Evolutionary conservation across 306 rosid genomes (phyloP), one percentile per base, ranked within the genome.

Genomic region (Echinosophora koreensis): DNA sequence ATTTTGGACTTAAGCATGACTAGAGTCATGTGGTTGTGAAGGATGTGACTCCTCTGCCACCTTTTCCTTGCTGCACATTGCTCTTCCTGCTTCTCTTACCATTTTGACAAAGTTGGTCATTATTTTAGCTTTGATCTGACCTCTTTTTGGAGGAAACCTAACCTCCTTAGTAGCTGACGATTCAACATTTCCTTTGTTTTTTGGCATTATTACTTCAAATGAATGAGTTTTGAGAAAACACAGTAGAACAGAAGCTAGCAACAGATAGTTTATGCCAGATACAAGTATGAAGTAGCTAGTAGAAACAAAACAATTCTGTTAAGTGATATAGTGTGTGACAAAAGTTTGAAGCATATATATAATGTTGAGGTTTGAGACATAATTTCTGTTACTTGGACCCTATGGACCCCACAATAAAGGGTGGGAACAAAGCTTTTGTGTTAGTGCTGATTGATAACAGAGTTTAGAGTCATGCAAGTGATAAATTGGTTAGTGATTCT

Each of bases 61-160:
- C 69, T 82, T 83, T 63, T 49, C 72, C 73, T 57, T 83, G 79
- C 62, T 57, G 62, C 73, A 72, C 74, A 84, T 14, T 67, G 81
- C 49, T 82, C 74, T 82, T 58, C 84, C 84, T 46, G 81, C 77
- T 30, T 68, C 80, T 27, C 77, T 59, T 46, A 85, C 80, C 80
- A 51, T 38, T 37, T 41, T 81, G 41, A 66, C 66, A 56, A 89
- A 14, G 37, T 68, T 13, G 37, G 28, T 76, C 62, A 78, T 32
- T 80, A 91, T 89, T 58, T 74, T 71, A n/a, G 61, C 86, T 80
- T 86, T 91, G 83, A 91, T 84, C 75, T 81, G 83, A 4, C 97
- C 97, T 78, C 94, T 82, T 81, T 77, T 85, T 47, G 94, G 91
- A 73, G 89, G 90, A 81, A 79, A 8, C 72, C 83, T 76, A 44